Conservation (phyloP, 2,329 filamentous ascomycete genomes). For the Aspergillus proliferans region DNA sequence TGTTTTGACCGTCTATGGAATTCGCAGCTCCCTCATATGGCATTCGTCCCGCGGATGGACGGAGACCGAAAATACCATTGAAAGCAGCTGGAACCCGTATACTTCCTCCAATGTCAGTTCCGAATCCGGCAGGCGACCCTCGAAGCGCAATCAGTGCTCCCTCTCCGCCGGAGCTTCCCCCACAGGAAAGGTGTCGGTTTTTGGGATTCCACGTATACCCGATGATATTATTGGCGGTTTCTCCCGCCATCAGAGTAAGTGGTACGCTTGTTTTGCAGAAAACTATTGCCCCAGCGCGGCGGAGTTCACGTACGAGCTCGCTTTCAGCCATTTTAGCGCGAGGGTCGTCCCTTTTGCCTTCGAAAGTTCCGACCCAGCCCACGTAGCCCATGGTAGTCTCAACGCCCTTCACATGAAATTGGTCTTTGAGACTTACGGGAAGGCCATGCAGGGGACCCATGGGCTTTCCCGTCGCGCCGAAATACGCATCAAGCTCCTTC, state of each 20-base stretch:
- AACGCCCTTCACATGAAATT: conserved; percentile 44
- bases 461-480: conserved; percentile 36
- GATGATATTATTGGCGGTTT: conserved; percentile 58
- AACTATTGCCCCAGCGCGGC: conserved; percentile 48
- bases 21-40: conserved; percentile 56
- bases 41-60: conserved; percentile 49
- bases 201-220: conserved; percentile 53
- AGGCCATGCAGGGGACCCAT: conserved; percentile 59
- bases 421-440: conserved; percentile 50
- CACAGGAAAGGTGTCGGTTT: conserved; percentile 49
- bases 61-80: conserved; percentile 52
- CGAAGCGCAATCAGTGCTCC: conserved; percentile 50
- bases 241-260: conserved; percentile 51
- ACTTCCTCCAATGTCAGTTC: conserved; percentile 53
- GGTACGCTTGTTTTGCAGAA: conserved; percentile 54
- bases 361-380: conserved; percentile 47
- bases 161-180: conserved; percentile 56
- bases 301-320: conserved; percentile 52
- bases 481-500: conserved; percentile 44
- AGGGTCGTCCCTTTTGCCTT: conserved; percentile 36
- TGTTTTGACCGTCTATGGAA: conserved; percentile 59
- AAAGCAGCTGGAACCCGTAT: conserved; percentile 56
- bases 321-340: conserved; percentile 48
- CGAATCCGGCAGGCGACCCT: conserved; percentile 53
- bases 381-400: conserved; percentile 59